phyloP scores from a whole-genome alignment of 257 asterid species.

The Petunia secreta region DNA sequence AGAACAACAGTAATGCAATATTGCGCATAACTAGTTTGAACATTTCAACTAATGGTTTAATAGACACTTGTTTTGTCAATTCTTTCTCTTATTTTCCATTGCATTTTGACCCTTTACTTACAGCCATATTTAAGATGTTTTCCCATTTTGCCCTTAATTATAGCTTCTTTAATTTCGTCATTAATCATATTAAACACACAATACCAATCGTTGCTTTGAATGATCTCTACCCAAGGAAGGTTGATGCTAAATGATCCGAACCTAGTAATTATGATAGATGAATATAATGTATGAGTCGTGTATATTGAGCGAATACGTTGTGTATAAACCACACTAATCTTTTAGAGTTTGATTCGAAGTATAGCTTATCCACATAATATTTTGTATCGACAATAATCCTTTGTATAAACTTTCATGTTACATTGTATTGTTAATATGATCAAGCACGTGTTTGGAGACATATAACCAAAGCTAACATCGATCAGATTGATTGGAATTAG shows the following conservation, averaged over 20 bases:
- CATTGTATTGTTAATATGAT: too few relatives aligned
- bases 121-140: neutral
- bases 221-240: neutral
- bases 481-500: neutral
- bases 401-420: neutral
- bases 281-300: neutral
- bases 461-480: neutral
- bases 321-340: neutral
- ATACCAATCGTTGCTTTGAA: neutral
- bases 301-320: neutral
- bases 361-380: neutral
- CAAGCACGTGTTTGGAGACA: neutral
- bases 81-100: neutral
- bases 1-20: neutral
- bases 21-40: conserved; percentile 28
- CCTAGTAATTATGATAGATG: neutral
- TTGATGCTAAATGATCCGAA: neutral
- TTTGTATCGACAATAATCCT: too few relatives aligned
- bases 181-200: neutral
- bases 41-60: conserved; percentile 35
- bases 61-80: conserved; percentile 7
- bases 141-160: neutral
- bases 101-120: neutral
- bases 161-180: neutral
- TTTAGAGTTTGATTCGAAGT: neutral